Evolutionary conservation across 2,329 filamentous ascomycete genomes (phyloP), one percentile per base, ranked within the genome.

Genomic region (Pseudonectria buxi): DNA sequence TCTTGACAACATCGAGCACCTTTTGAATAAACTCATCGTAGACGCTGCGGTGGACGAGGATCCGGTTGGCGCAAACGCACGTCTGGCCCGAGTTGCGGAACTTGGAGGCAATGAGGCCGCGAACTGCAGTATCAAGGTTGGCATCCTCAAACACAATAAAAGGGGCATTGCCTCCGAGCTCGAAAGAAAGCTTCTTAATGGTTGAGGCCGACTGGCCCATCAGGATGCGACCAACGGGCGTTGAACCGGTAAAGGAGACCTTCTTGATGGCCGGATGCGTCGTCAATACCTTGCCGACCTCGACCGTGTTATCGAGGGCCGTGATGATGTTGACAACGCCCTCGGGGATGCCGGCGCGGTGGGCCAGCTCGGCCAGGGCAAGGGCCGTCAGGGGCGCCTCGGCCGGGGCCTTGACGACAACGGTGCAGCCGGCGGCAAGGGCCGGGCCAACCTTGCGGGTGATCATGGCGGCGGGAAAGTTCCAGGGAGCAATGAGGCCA

Each of bases 331-430:
- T 95, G 42, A 95, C 76, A 2, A 94, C 88, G 28, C 89, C 89
- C 49, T 80, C 79, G 18, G 89, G 89, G 25, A 95, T 82, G 16
- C 89, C 89, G 11, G 89, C 89, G 24, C 88, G 80, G 52, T 83
- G 75, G 6, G 81, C 85, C 28, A 95, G 74, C 61, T 94, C 88
- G 3, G 85, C 85, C 18, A 95, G 63, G 3, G 89, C 89, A 30
- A 94, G 80, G 2, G 86, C 78, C 14, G 87, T 94, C 56, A 90
- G 87, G 0, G 89, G 89, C 4, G 89, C 94, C 67, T 95, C 89
- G 26, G 83, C 81, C 2, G 89, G 87, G 25, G 86, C 83, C 63
- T 95, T 95, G 45, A 79, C 79, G 2, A 95, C 87, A 72, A 86
- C 75, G 3, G 81, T 84, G 58, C 82, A 86, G 25, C 82, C 82